phyloP scores from a whole-genome alignment of 305 asterid genomes.

The Fraxinus dipetala region DNA sequence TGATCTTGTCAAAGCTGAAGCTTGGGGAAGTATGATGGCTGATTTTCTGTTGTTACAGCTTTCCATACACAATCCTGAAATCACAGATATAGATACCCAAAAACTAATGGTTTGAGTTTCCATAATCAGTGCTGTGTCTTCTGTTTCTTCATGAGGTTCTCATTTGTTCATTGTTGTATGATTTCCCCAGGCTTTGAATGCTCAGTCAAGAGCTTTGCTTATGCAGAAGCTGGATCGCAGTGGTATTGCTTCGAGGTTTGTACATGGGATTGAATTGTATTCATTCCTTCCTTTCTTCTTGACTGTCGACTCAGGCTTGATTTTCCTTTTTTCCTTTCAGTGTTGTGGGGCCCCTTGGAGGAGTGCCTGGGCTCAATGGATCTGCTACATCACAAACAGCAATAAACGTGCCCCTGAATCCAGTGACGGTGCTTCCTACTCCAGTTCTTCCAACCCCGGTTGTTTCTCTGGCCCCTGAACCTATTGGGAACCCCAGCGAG shows the following conservation, averaged over 20 bases:
- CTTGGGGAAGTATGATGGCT: neutral
- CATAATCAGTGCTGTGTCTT: neutral
- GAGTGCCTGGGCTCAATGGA: conserved; percentile 67
- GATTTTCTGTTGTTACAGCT: neutral
- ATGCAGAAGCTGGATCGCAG: conserved; percentile 98
- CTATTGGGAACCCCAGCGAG: conserved; percentile 90
- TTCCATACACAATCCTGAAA: neutral
- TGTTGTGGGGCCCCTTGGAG: conserved; percentile 67
- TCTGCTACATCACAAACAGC: conserved; percentile 50
- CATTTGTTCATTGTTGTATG: conserved; percentile 1
- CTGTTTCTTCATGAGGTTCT: neutral
- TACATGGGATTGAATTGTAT: conserved; percentile 11
- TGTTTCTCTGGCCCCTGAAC: conserved; percentile 66
- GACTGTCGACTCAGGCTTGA: conserved; percentile 10
- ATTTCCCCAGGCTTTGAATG: conserved; percentile 70
- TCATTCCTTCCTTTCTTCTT: neutral
- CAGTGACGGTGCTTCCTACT: conserved; percentile 46
- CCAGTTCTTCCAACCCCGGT: conserved; percentile 55
- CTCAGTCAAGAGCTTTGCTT: conserved; percentile 94
- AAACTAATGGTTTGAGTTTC: neutral
- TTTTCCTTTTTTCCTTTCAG: conserved; percentile 29
- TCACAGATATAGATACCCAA: neutral
- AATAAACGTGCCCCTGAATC: conserved; percentile 62
- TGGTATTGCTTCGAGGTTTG: conserved; percentile 80
- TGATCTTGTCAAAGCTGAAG: neutral